phyloP scores from a whole-genome alignment of 768 basidiomycete species.

The Sutorius australiensis region DNA sequence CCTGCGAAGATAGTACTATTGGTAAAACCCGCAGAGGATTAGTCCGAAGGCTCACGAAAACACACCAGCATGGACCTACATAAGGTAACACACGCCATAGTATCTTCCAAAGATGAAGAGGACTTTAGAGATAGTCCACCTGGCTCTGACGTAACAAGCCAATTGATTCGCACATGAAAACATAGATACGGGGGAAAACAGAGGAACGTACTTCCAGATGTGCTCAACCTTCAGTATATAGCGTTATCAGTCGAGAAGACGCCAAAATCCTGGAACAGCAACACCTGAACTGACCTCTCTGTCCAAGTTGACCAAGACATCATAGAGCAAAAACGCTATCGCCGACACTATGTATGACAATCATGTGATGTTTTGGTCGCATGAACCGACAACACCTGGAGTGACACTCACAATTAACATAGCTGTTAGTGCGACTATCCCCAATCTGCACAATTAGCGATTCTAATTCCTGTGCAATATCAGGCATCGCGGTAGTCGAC shows the following conservation, averaged over 20 bases:
- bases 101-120: too few species aligned
- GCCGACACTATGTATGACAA: neutral
- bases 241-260: neutral
- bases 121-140: too few species aligned
- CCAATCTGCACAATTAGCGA: neutral
- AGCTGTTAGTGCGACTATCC: neutral
- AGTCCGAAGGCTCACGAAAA: too few species aligned
- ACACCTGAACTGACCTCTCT: constrained; percentile 1
- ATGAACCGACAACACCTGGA: neutral
- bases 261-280: neutral
- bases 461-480: neutral
- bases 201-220: constrained; percentile 1
- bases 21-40: too few species aligned
- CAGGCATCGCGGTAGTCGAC: neutral
- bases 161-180: too few species aligned
- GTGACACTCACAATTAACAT: neutral
- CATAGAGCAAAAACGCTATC: neutral
- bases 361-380: neutral
- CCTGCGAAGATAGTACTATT: too few species aligned
- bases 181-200: neutral
- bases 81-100: too few species aligned
- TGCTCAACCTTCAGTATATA: neutral
- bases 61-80: too few species aligned
- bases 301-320: constrained; percentile 4
- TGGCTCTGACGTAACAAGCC: too few species aligned